These are phyloP conservation scores for Xylaria sp. DNA, from an alignment of 2,329 filamentous ascomycete species.

Conservation along the genomic window DNA sequence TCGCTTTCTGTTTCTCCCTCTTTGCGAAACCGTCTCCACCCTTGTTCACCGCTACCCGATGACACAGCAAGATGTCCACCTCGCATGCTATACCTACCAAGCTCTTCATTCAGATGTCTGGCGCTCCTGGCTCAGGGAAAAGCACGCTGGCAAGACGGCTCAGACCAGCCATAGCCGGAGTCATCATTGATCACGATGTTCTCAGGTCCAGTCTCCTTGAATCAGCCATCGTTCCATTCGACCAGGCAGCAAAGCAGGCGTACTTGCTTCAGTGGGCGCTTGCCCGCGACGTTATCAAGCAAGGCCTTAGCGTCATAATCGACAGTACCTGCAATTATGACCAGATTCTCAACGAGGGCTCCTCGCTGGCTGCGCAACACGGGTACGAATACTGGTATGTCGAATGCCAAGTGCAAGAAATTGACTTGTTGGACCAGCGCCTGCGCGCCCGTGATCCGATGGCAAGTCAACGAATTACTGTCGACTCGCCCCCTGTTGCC, in stretches of 20 bases:
- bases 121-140: constrained; percentile 1
- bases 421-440: not conserved
- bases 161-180: not conserved
- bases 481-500: not conserved
- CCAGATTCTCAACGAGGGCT: not conserved
- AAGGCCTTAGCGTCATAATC: constrained; percentile 1
- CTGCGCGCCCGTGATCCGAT: not conserved
- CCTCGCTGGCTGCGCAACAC: not conserved
- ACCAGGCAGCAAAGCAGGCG: not conserved
- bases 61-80: no score
- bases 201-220: not conserved
- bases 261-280: not conserved
- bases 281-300: not conserved
- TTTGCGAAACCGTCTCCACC: no score
- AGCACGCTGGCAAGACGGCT: not conserved
- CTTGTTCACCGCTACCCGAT: no score
- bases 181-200: constrained; percentile 1
- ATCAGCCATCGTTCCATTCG: not conserved
- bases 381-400: not conserved
- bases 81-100: not conserved
- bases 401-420: not conserved
- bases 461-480: not conserved
- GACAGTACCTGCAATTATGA: not conserved
- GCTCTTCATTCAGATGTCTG: constrained; percentile 7
- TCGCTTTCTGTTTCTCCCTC: no score